phyloP scores from a whole-genome alignment of 768 basidiomycete genomes.

The Pleurotus citrinopileatus region DNA sequence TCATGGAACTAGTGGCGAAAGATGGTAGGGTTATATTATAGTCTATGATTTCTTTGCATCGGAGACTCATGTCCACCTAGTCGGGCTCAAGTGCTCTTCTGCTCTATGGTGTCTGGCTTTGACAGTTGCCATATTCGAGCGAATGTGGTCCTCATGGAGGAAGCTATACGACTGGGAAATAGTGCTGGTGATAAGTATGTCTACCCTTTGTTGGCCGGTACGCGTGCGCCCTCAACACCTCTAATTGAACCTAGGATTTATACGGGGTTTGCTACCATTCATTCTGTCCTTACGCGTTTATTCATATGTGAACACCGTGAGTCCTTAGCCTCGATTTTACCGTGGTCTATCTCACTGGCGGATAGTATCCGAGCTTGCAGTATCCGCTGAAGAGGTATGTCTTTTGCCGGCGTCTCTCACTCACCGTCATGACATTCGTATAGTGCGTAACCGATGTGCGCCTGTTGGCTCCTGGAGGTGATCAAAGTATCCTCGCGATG shows the following conservation, averaged over 20 bases:
- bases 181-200: constrained; percentile 65
- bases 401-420: background rate
- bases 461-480: constrained; percentile 53
- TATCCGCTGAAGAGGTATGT: constrained; percentile 62
- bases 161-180: constrained; percentile 62
- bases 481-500: constrained; percentile 49
- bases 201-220: background rate
- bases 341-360: constrained; percentile 3
- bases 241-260: constrained; percentile 43
- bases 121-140: constrained; percentile 63
- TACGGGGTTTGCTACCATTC: constrained; percentile 57
- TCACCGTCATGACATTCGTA: background rate
- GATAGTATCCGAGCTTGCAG: constrained; percentile 55
- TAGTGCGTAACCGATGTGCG: constrained; percentile 57
- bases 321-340: constrained; percentile 18
- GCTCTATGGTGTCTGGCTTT: constrained; percentile 63
- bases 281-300: constrained; percentile 49
- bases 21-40: constrained; percentile 59
- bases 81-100: constrained; percentile 59
- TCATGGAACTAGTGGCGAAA: constrained; percentile 61
- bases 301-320: constrained; percentile 62
- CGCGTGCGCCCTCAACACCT: background rate
- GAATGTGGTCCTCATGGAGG: constrained; percentile 58
- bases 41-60: background rate
- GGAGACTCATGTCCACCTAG: constrained; percentile 20